Percentiles rank a stretch among this genome's conserved stretches.
These are phyloP conservation scores for Botrytis tulipae DNA, from an alignment of 2,329 filamentous ascomycete genomes.

Conservation along the genomic window DNA sequence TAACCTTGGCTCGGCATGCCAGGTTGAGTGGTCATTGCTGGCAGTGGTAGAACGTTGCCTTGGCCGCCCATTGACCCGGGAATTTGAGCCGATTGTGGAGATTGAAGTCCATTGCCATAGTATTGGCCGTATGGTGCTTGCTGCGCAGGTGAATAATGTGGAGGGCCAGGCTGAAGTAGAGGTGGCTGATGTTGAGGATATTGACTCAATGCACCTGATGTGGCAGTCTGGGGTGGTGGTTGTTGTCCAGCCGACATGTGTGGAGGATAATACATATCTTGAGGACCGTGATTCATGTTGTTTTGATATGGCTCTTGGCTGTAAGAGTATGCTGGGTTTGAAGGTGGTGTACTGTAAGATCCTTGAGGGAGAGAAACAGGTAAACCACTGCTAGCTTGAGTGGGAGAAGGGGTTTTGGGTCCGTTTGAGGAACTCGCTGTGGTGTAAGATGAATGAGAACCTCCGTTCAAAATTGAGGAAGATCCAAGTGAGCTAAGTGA, in stretches of 20 bases:
- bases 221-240: constrained; percentile 72
- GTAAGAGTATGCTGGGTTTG: constrained; percentile 44
- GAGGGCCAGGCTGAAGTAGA: constrained; percentile 69
- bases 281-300: constrained; percentile 78
- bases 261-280: constrained; percentile 81
- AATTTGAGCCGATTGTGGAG: constrained; percentile 69
- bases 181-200: constrained; percentile 76
- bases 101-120: constrained; percentile 75
- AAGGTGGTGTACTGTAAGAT: constrained; percentile 37
- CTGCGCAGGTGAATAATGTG: constrained; percentile 61
- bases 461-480: constrained; percentile 50
- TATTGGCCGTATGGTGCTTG: constrained; percentile 61
- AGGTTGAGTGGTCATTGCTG: constrained; percentile 48
- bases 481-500: constrained; percentile 64
- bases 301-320: constrained; percentile 42
- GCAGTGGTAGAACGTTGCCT: constrained; percentile 69
- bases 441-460: constrained; percentile 55
- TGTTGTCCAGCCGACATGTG: constrained; percentile 78
- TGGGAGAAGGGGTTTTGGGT: constrained; percentile 76
- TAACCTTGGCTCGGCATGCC: constrained; percentile 49
- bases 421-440: constrained; percentile 55
- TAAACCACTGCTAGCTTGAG: constrained; percentile 50
- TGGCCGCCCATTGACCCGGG: constrained; percentile 66
- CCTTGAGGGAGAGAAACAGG: constrained; percentile 43
- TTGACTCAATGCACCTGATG: constrained; percentile 69